These are phyloP conservation scores for Samsoniella hepiali DNA, from an alignment of 2,329 filamentous ascomycete species.

Conservation along the genomic window DNA sequence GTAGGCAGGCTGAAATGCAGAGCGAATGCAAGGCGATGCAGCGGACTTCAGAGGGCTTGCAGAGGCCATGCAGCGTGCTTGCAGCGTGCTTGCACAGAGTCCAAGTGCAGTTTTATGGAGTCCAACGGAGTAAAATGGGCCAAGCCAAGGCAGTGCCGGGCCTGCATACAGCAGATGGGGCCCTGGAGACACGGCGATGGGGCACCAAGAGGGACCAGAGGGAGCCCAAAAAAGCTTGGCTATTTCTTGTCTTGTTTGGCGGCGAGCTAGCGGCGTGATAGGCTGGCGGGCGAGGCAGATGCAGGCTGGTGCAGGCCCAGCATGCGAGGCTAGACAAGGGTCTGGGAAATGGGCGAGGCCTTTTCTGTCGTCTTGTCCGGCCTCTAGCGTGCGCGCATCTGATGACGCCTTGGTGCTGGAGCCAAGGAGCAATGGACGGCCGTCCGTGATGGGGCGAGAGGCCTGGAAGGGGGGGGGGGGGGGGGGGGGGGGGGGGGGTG, in stretches of 20 bases:
- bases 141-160: too few species aligned
- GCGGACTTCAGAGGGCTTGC: background rate
- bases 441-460: too few species aligned
- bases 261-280: slow-evolving; percentile 1
- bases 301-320: slow-evolving; percentile 4
- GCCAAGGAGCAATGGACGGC: background rate
- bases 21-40: too few species aligned
- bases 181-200: background rate
- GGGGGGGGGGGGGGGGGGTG: too few species aligned
- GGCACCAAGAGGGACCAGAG: background rate
- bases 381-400: background rate
- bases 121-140: too few species aligned
- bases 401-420: slow-evolving; percentile 10
- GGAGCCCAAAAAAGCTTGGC: slow-evolving; percentile 17
- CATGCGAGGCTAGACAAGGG: slow-evolving; percentile 12
- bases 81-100: too few species aligned
- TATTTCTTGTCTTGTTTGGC: slow-evolving; percentile 16
- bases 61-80: background rate
- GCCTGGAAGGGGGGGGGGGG: too few species aligned
- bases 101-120: too few species aligned
- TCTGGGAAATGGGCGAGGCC: slow-evolving; percentile 17
- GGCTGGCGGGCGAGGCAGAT: background rate
- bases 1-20: too few species aligned
- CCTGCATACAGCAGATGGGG: background rate
- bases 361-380: slow-evolving; percentile 15